phyloP scores from a whole-genome alignment of 768 basidiomycete species.

The Phylloporus scabripes region DNA sequence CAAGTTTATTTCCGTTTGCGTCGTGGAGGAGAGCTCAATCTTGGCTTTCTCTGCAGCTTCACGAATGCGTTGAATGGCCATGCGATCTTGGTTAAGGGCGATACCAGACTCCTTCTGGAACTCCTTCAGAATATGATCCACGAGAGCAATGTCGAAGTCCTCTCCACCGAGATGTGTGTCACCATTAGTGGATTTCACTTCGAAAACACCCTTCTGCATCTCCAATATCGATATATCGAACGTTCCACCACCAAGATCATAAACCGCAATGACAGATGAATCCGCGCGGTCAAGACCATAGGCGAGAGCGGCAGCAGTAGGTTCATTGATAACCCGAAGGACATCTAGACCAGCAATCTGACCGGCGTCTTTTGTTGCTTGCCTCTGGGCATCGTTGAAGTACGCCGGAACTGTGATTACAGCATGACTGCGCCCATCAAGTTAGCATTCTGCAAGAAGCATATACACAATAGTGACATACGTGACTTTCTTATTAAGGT shows the following conservation, averaged over 20 bases:
- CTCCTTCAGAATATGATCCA: slow-evolving; percentile 78
- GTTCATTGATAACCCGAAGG: slow-evolving; percentile 97
- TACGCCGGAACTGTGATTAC: slow-evolving; percentile 97
- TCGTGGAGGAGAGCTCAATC: slow-evolving; percentile 92
- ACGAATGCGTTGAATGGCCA: slow-evolving; percentile 98
- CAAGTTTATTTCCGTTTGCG: slow-evolving; percentile 94
- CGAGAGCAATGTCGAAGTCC: slow-evolving; percentile 91
- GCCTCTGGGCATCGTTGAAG: slow-evolving; percentile 99
- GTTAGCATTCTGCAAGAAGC: not conserved
- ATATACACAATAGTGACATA: slow-evolving; percentile 39
- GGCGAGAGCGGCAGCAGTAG: slow-evolving; percentile 96
- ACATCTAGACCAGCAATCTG: slow-evolving; percentile 97
- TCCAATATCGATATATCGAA: slow-evolving; percentile 99
- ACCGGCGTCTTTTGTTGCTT: slow-evolving; percentile 97
- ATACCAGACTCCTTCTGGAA: slow-evolving; percentile 93
- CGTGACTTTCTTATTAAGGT: slow-evolving; percentile 89
- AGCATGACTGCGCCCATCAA: slow-evolving; percentile 49
- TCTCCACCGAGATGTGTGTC: slow-evolving; percentile 98
- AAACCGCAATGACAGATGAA: slow-evolving; percentile 91
- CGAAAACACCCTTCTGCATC: slow-evolving; percentile 99
- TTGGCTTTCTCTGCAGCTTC: slow-evolving; percentile 99
- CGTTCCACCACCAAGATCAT: slow-evolving; percentile 96
- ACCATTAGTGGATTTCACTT: slow-evolving; percentile 99
- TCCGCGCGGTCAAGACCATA: slow-evolving; percentile 87
- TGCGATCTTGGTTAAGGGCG: slow-evolving; percentile 78